Evolutionary conservation across 1,139 yeast genomes (phyloP).

Genomic region (Taphrina confusa): DNA sequence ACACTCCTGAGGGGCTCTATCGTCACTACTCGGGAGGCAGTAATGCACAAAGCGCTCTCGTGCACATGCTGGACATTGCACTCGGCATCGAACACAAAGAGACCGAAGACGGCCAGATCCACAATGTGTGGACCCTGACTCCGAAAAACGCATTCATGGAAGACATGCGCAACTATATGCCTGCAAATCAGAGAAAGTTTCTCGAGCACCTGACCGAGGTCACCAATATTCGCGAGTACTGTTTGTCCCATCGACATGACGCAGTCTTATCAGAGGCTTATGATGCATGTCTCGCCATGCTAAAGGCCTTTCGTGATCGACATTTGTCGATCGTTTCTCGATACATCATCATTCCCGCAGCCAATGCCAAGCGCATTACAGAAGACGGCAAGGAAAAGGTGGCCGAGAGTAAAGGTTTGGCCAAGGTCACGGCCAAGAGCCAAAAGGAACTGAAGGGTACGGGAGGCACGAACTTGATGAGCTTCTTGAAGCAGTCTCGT

Average conservation of each 20-base stretch:
- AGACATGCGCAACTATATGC: slow-evolving; percentile 89
- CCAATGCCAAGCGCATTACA: slow-evolving; percentile 47
- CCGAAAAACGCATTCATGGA: slow-evolving; percentile 63
- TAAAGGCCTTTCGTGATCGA: slow-evolving; percentile 83
- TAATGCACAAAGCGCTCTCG: slow-evolving; percentile 86
- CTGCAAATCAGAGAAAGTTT: slow-evolving; percentile 76
- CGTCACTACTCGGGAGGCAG: slow-evolving; percentile 83
- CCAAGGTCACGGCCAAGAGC: slow-evolving; percentile 45
- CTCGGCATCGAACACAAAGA: slow-evolving; percentile 76
- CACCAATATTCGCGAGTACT: slow-evolving; percentile 66
- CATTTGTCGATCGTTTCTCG: slow-evolving; percentile 91
- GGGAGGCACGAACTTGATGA: slow-evolving; percentile 89
- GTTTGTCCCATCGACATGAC: slow-evolving; percentile 57
- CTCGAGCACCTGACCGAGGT: slow-evolving; percentile 59
- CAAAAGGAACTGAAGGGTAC: slow-evolving; percentile 72
- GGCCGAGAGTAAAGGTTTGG: slow-evolving; percentile 40
- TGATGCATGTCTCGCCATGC: slow-evolving; percentile 88
- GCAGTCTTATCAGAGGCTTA: slow-evolving; percentile 57
- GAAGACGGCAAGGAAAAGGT: slow-evolving; percentile 51
- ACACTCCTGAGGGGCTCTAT: slow-evolving; percentile 49
- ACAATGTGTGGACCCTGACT: slow-evolving; percentile 46
- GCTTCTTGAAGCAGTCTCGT: slow-evolving; percentile 90
- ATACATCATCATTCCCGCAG: slow-evolving; percentile 77
- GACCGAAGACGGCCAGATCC: slow-evolving; percentile 55
- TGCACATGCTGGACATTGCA: slow-evolving; percentile 79